These are phyloP conservation scores for Geum urbanum DNA, from an alignment of 306 rosid species.

Conservation along the genomic window DNA sequence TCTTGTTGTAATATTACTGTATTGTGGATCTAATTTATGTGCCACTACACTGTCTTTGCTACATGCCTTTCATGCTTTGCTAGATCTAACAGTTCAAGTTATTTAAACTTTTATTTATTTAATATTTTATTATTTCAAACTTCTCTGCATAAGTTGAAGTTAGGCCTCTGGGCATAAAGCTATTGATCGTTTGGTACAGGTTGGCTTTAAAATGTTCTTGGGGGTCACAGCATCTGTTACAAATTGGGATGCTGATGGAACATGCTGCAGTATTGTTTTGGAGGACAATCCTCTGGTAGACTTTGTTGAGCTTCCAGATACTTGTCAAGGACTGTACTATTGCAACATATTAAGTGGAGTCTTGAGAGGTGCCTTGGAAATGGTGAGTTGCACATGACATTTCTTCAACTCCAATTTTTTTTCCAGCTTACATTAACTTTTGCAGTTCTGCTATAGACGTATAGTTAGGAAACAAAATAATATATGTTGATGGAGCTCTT, in stretches of 20 bases:
- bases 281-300: constrained; percentile 98
- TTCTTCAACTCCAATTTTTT: too few species aligned
- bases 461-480: background rate
- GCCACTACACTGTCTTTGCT: background rate
- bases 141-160: background rate
- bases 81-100: background rate
- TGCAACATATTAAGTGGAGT: constrained; percentile 96
- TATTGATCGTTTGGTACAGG: constrained; percentile 39
- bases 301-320: constrained; percentile 96
- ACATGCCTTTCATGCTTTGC: background rate
- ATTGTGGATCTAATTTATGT: background rate
- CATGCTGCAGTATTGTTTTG: constrained; percentile 84
- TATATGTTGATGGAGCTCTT: background rate
- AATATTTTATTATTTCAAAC: background rate
- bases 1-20: background rate
- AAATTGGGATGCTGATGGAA: constrained; percentile 94
- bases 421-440: too few species aligned
- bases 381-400: constrained; percentile 52
- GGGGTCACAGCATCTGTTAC: constrained; percentile 92
- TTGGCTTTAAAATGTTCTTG: constrained; percentile 92
- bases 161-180: background rate
- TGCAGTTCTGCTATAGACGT: background rate
- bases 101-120: background rate
- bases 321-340: constrained; percentile 88
- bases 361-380: constrained; percentile 92